Conservation (phyloP, 495 filamentous ascomycete genomes). For the Aspergillus hancockii region DNA sequence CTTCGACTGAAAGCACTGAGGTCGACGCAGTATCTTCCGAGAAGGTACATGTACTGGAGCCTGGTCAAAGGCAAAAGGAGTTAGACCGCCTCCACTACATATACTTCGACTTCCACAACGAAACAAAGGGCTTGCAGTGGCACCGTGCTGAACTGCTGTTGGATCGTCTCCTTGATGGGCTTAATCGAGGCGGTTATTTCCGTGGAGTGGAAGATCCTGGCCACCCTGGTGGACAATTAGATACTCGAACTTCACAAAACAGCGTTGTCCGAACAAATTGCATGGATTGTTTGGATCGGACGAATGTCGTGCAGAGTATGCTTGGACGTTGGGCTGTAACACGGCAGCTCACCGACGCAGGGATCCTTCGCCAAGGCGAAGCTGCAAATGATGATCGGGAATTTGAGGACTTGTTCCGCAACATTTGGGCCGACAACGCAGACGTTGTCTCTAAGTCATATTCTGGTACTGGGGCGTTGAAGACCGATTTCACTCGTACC, state of each 20-base stretch:
- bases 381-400: conserved; percentile 66
- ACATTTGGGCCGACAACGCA: conserved; percentile 97
- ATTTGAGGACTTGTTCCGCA: conserved; percentile 88
- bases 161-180: conserved; percentile 70
- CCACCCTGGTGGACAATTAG: conserved; percentile 65
- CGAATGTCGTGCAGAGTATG: conserved; percentile 97
- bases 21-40: conserved; percentile 62
- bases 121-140: conserved; percentile 93
- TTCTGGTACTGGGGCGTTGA: conserved; percentile 91
- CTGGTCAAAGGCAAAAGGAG: conserved; percentile 56
- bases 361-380: conserved; percentile 69
- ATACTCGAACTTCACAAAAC: conserved; percentile 75
- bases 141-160: conserved; percentile 85
- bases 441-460: conserved; percentile 91
- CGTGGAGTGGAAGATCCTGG: conserved; percentile 84
- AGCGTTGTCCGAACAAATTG: conserved; percentile 95
- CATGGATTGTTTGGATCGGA: conserved; percentile 98
- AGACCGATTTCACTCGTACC: conserved; percentile 91
- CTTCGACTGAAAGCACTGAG: conserved; percentile 63
- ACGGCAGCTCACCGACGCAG: conserved; percentile 80
- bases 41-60: conserved; percentile 76
- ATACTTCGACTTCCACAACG: conserved; percentile 98
- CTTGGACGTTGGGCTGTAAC: conserved; percentile 85
- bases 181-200: conserved; percentile 84
- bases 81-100: conserved; percentile 88